Evolutionary conservation across 2,329 filamentous ascomycete genomes (phyloP), one percentile per base, ranked within the genome.

Genomic region (Ramularia endophylla): DNA sequence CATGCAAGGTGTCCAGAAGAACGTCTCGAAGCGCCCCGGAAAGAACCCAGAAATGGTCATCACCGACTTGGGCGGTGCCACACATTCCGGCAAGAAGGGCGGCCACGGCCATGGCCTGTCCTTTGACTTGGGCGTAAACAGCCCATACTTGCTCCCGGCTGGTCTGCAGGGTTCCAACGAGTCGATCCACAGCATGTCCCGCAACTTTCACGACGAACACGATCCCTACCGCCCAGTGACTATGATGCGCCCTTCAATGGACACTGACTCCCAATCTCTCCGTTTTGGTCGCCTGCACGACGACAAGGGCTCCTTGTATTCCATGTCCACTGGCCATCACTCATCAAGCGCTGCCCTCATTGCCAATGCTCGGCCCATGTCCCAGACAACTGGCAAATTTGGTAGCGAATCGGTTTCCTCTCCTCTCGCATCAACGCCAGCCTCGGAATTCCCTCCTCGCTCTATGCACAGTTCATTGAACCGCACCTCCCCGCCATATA

Each of bases 91-190:
- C 30, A 38, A 44, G 19, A 60, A 62, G 51, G 22, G 22, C 6
- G 22, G 22, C 11, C 22, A 25, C 22, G 59, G 55, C 36, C 71
- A 73, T 30, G 75, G 75, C 11, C 53, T 81, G 48, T 81, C 78
- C 4, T 63, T 81, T 55, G 76, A 80, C 48, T 57, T 90, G 75
- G 80, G 84, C 58, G 72, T 89, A 35, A 79, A 78, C 25, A 92
- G 82, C 55, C 92, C 92, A 2, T 98, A 97, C 62, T 76, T 98
- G n/a, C 74, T 97, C n/a, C 89, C 92, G 4, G 85, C 86, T 1
- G 81, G 79, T 40, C 60, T 90, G 15, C 80, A 92, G 30, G 74
- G 78, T 57, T 95, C 90, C 1, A 78, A 80, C 32, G 88, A 95
- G 53, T 95, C 90, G 4, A 72, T 97, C 48, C 81, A 89, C 62